These are phyloP conservation scores for Globisporangium takayamanum DNA, from an alignment of 352 stramenopile genomes.

Conservation along the genomic window DNA sequence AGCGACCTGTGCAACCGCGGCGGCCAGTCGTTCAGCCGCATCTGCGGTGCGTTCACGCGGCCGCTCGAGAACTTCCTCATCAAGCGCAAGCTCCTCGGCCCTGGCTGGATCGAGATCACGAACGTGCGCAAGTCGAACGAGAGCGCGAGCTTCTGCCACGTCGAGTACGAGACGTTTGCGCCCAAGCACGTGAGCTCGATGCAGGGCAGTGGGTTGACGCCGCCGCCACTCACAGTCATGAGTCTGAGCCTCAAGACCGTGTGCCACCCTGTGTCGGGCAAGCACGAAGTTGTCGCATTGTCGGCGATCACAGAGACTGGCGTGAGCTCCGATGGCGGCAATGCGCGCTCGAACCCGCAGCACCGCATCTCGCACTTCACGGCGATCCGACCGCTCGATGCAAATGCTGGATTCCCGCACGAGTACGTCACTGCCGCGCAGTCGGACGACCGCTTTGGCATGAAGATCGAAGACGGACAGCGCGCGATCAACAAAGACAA, in stretches of 20 bases:
- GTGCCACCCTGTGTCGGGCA: slow-evolving; percentile 94
- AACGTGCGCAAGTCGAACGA: slow-evolving; percentile 69
- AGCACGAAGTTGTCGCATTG: slow-evolving; percentile 93
- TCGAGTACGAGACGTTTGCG: slow-evolving; percentile 91
- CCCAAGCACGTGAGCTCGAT: slow-evolving; percentile 89
- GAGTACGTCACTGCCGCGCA: slow-evolving; percentile 47
- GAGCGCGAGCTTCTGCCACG: slow-evolving; percentile 89
- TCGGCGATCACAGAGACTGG: slow-evolving; percentile 73
- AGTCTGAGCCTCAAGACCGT: slow-evolving; percentile 97
- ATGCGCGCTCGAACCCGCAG: slow-evolving; percentile 19
- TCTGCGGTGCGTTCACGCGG: slow-evolving; percentile 92
- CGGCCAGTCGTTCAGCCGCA: slow-evolving; percentile 90
- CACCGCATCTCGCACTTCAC: slow-evolving; percentile 75
- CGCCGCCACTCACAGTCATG: slow-evolving; percentile 93
- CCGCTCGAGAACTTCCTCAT: slow-evolving; percentile 97
- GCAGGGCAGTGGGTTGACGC: slow-evolving; percentile 42
- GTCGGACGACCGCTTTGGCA: slow-evolving; percentile 56
- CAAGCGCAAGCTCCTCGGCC: slow-evolving; percentile 96
- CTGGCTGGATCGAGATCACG: slow-evolving; percentile 96
- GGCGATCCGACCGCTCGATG: slow-evolving; percentile 67
- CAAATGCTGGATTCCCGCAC: slow-evolving; percentile 52
- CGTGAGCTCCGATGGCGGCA: slow-evolving; percentile 60
- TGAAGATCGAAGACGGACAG: slow-evolving; percentile 26
- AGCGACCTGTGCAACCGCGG: slow-evolving; percentile 80
- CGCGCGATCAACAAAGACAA: slow-evolving; percentile 39